Evolutionary conservation across 139 green algal genomes (phyloP).

Genomic region (Tetradesmus obliquus): DNA sequence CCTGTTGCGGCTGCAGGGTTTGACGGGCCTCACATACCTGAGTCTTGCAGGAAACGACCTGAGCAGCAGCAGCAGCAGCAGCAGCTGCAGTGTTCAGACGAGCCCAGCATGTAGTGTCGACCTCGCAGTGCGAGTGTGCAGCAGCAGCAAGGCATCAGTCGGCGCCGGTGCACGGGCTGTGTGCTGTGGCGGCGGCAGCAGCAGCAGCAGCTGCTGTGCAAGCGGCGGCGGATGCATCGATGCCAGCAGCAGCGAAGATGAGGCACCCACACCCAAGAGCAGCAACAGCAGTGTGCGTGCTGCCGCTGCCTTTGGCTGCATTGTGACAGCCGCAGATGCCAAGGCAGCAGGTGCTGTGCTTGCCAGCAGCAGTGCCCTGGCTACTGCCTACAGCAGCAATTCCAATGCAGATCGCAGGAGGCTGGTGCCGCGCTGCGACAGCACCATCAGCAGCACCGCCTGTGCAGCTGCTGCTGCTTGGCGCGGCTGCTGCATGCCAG

Average conservation of each 20-base stretch:
- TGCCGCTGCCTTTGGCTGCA: not conserved
- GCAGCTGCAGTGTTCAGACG: not conserved
- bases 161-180: too few relatives aligned
- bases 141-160: not conserved
- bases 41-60: not conserved
- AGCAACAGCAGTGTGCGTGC: not conserved
- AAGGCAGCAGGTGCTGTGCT: too few relatives aligned
- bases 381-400: not conserved
- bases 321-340: not conserved
- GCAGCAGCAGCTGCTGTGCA: not conserved
- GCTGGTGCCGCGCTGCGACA: not conserved
- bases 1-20: not conserved
- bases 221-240: not conserved
- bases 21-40: not conserved
- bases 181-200: not conserved
- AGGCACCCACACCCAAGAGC: not conserved
- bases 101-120: not conserved
- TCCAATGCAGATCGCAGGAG: not conserved
- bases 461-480: not conserved
- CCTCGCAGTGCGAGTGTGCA: too few relatives aligned
- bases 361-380: too few relatives aligned
- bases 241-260: not conserved
- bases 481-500: not conserved
- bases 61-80: not conserved
- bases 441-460: not conserved